Percentiles rank a stretch among this genome's conserved stretches.
Conservation (phyloP, 2,329 filamentous ascomycete species). For the Dactylellina parvicollis region DNA sequence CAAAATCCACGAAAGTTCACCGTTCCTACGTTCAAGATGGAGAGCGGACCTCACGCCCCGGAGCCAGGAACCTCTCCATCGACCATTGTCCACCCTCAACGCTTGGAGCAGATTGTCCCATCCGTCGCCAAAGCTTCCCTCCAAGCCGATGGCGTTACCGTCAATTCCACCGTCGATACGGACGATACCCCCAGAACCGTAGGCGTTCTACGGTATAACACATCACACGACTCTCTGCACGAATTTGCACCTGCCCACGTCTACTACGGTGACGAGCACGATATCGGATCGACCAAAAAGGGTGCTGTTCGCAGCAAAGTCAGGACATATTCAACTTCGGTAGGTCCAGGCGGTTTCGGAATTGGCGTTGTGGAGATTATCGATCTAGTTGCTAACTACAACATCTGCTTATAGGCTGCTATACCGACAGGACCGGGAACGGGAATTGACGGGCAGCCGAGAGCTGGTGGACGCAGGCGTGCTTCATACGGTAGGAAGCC, state of each 20-base stretch:
- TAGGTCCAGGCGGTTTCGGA: constrained; percentile 18
- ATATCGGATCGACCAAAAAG: constrained; percentile 44
- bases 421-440: constrained; percentile 26
- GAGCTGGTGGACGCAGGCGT: constrained; percentile 49
- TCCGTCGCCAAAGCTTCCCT: constrained; percentile 41
- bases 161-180: constrained; percentile 27
- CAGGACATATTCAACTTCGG: constrained; percentile 52
- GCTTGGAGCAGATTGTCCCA: constrained; percentile 45
- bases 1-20: background rate
- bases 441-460: constrained; percentile 46
- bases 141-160: constrained; percentile 39
- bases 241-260: constrained; percentile 51
- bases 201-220: constrained; percentile 51
- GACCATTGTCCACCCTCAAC: constrained; percentile 38
- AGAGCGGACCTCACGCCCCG: constrained; percentile 51
- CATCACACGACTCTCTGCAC: constrained; percentile 51
- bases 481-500: constrained; percentile 59
- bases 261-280: constrained; percentile 50
- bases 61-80: constrained; percentile 47
- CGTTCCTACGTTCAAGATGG: constrained; percentile 16
- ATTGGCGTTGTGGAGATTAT: background rate
- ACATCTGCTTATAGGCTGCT: constrained; percentile 37
- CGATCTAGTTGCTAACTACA: background rate
- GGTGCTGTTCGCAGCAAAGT: constrained; percentile 45
- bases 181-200: constrained; percentile 33